A percentile compares a stretch with the other conserved stretches of the same genome.
Evolutionary conservation across 2,329 filamentous ascomycete genomes (phyloP).

Genomic region (Zymoseptoria passerinii): DNA sequence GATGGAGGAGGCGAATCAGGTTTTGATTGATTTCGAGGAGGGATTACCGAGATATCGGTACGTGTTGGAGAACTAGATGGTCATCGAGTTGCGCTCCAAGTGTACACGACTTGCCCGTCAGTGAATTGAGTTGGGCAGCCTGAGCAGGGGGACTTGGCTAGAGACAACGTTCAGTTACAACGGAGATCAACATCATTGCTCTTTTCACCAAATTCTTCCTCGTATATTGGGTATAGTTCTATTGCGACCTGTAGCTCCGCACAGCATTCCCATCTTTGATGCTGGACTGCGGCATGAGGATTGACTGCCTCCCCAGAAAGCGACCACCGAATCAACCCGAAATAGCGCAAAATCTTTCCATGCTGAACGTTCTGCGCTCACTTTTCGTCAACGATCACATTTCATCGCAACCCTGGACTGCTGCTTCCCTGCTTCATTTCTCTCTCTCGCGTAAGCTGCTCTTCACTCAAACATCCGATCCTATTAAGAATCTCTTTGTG

Average conservation of each 20-base stretch:
- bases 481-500: conserved; percentile 72
- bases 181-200: neutral
- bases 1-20: conserved; percentile 51
- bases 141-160: neutral
- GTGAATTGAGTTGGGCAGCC: too few species aligned
- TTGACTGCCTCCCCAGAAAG: neutral
- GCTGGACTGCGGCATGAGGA: neutral
- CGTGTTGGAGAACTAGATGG: conserved; percentile 14
- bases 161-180: neutral
- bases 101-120: too few species aligned
- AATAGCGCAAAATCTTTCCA: neutral
- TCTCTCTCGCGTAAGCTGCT: conserved; percentile 27
- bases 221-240: neutral
- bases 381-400: neutral
- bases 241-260: neutral
- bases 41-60: conserved; percentile 44
- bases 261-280: neutral
- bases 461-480: conserved; percentile 56
- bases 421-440: conserved; percentile 24
- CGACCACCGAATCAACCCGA: neutral
- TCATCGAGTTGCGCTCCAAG: too few species aligned
- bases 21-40: conserved; percentile 48
- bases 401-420: conserved; percentile 8
- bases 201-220: neutral
- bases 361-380: neutral